Evolutionary conservation across 495 filamentous ascomycete species (phyloP), one percentile per base, ranked within the genome.

Genomic region (Penicillium steckii): DNA sequence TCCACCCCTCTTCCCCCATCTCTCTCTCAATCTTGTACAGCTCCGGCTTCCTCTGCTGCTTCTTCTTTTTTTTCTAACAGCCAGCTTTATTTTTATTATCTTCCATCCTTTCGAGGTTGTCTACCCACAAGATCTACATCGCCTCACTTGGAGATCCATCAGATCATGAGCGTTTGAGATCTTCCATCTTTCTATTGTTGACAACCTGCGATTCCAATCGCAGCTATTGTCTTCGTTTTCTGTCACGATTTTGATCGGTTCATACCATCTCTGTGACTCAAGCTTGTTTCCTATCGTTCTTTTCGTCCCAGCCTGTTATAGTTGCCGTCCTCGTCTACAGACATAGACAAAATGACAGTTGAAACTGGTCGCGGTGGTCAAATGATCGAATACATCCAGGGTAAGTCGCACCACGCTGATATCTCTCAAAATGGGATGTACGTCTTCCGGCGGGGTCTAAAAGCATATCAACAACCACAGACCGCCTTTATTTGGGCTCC

Each of bases 401-500:
- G 87, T 89, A 65, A 15, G 72, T 68, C 25, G 19, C 12, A 21
- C 38, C 19, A 10, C 26, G 10, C 25, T 55, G n/a, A 23, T 29
- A 38, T 24, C 26, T 9, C 17, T 33, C 46, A 21, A 1, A 8
- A 48, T 47, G 10, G 10, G 32, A 22, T 44, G 26, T 48, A 21
- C 24, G 18, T 5, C 8, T 18, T 32, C 27, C 22, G 17, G 22
- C 35, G 53, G 50, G 29, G 52, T 51, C 49, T 59, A 58, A 62
- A 42, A 43, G 44, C 15, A 30, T 9, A 41, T 41, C 38, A 49
- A 13, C 50, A 24, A 44, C 35, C 22, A 56, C 71, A 97, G 94
- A 96, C 70, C 91, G 91, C 35, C 80, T 99, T 24, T 99, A 97
- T 68, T 83, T 97, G 48, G 95, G 90, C 51, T 89, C 91, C 42